Evolutionary conservation across 108 stramenopile species (phyloP), one percentile per base, ranked within the genome.

Genomic region (Pseudonitzschia pungens): DNA sequence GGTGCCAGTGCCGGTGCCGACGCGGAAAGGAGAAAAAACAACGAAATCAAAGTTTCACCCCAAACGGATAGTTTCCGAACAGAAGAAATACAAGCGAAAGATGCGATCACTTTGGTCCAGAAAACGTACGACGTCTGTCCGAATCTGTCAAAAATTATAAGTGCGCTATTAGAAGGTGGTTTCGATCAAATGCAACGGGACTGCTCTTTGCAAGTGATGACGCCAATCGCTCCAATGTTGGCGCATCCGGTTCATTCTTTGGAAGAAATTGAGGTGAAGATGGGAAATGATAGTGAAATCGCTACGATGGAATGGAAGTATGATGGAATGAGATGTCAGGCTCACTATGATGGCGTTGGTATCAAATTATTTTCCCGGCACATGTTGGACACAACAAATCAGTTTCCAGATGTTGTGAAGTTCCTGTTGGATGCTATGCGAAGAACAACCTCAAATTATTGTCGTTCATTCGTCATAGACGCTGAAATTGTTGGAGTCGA

Each of bases 291-390:
- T 60, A 6, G 32, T 5, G n/a, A 67, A 24, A 21, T 26, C 16
- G 76, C 65, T n/a, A 59, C 72, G 1, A 66, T 82, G 74, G 96
- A 97, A 79, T 95, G 79, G 81, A 97, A 97, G 72, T 96, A 96
- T 69, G 96, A 97, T 73, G 96, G 96, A 22, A 86, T 92, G 58
- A 83, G 96, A 12, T 89, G 92, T 1, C 95, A 96, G 77, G 84
- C 95, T 31, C 96, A 97, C 76, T 84, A 69, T 56, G 71, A 74
- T 69, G 77, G 83, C 40, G 71, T 32, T 58, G 67, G 29, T 15
- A 55, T 85, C 1, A 74, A 75, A 58, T 82, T 97, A 29, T 97
- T 92, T 74, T 85, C 81, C 24, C 84, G 96, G 0, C 92, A 93
- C 71, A 68, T 82, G 59, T 87, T 95, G 68, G 92, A 97, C 51